Evolutionary conservation across 1,139 yeast species (phyloP).

Genomic region (Zygosaccharomyces pseudobailii): DNA sequence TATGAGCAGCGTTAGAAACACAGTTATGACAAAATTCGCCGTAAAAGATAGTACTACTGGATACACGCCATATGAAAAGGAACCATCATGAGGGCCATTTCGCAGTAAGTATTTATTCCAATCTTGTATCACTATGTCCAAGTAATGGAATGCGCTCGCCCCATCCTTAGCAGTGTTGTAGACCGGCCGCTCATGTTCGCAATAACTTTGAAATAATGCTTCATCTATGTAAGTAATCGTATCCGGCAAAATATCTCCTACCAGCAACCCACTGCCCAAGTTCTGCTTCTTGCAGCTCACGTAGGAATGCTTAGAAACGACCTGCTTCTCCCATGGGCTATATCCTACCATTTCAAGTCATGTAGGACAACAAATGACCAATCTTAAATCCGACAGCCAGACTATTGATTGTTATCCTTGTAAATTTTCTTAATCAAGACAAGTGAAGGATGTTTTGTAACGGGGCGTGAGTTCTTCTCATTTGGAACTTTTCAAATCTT

Average conservation of each 20-base stretch:
- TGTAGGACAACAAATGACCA: not conserved
- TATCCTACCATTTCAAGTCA: not conserved
- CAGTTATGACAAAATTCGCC: slow-evolving; percentile 59
- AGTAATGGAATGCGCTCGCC: slow-evolving; percentile 23
- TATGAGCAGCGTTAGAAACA: slow-evolving; percentile 60
- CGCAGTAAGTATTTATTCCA: slow-evolving; percentile 26
- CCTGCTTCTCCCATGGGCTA: not conserved
- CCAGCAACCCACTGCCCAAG: slow-evolving; percentile 25
- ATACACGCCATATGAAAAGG: slow-evolving; percentile 53
- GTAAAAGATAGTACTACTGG: slow-evolving; percentile 60
- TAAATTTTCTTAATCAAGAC: not conserved
- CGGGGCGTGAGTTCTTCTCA: not conserved
- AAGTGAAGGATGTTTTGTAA: not conserved
- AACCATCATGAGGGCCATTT: slow-evolving; percentile 34
- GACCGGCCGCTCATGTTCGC: slow-evolving; percentile 31
- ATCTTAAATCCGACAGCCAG: not conserved
- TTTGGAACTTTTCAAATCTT: not conserved
- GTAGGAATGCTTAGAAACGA: slow-evolving; percentile 8
- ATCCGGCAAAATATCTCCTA: slow-evolving; percentile 14
- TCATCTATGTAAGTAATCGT: slow-evolving; percentile 16
- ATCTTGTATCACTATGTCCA: slow-evolving; percentile 18
- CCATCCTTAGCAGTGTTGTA: slow-evolving; percentile 32
- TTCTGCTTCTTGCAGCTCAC: slow-evolving; percentile 19
- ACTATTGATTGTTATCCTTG: not conserved
- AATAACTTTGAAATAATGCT: slow-evolving; percentile 23